Percentiles rank a stretch among this genome's conserved stretches.
Conservation (phyloP, 352 stramenopile species). For the Phytopythium chamaehyphon region DNA sequence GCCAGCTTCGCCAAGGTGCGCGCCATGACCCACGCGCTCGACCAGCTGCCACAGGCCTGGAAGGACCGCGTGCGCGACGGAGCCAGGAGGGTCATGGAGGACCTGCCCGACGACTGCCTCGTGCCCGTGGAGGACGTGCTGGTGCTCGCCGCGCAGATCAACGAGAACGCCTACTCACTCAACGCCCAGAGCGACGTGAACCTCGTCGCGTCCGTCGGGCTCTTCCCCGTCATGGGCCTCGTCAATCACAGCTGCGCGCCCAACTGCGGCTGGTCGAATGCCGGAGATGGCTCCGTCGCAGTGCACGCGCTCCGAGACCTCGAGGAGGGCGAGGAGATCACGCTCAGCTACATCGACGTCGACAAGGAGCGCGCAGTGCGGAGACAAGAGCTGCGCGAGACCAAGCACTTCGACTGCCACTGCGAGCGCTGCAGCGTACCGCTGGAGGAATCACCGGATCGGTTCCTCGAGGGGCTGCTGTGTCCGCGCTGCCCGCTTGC, state of each 20-base stretch:
- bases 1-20: slow-evolving; percentile 31
- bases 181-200: slow-evolving; percentile 33
- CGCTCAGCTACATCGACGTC: slow-evolving; percentile 47
- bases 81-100: slow-evolving; percentile 24
- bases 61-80: slow-evolving; percentile 24
- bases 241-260: slow-evolving; percentile 50
- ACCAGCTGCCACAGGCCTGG: slow-evolving; percentile 25
- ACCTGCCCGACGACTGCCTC: slow-evolving; percentile 28
- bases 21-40: slow-evolving; percentile 31
- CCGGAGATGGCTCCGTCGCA: slow-evolving; percentile 27
- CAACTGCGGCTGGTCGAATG: slow-evolving; percentile 49
- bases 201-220: slow-evolving; percentile 30
- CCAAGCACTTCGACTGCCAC: slow-evolving; percentile 47
- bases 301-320: slow-evolving; percentile 33
- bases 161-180: slow-evolving; percentile 49
- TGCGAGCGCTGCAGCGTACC: slow-evolving; percentile 33
- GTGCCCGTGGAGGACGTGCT: slow-evolving; percentile 39
- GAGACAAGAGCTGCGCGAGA: slow-evolving; percentile 26
- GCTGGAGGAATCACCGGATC: slow-evolving; percentile 32
- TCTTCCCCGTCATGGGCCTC: slow-evolving; percentile 39
- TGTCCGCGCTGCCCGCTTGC: slow-evolving; percentile 21
- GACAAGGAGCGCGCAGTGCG: slow-evolving; percentile 30
- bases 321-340: slow-evolving; percentile 35
- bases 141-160: slow-evolving; percentile 40
- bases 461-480: slow-evolving; percentile 26